Base-by-base conservation (phyloP, 106 monocot genomes). In the Acanthochlamys bracteata region DNA sequence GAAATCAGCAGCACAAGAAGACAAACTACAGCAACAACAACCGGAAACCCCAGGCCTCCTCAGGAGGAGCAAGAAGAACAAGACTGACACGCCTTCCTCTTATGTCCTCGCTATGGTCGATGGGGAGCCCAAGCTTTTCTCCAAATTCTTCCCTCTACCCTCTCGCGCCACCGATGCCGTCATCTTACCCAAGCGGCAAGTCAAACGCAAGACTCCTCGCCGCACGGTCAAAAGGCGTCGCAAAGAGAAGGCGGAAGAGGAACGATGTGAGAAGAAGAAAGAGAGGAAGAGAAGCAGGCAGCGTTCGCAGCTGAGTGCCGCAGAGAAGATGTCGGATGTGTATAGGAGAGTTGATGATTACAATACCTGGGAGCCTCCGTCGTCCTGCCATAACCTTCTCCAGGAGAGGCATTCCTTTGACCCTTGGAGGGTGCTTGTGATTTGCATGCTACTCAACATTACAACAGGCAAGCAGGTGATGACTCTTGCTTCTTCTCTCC, bases 351-450 rank as follows among this genome's bases (percentile, higher is more conserved):
- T 84, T 15, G 21, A 22, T 0, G 55, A n/a, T 1, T 54, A 59
- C 12, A 63, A 55, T 24, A 45, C 6, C 0, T 84, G 75, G 69
- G 58, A 20, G 19, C 69, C 84, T 47, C 79, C 84, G 7, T 24
- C 41, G 3, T 84, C 84, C 24, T 57, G 62, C 61, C 71, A 70
- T 45, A 41, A 40, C 7, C 62, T 84, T 7, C 59, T 84, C 20
- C 84, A 84, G 42, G 79, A 84, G 65, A 20, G 42, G 7, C 84
- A 80, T 41, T 59, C 60, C 11, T 73, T 66, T 46, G 84, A 84
- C 39, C 84, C 76, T 22, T 84, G 84, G 84, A 84, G 84, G 73
- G 84, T 84, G 0, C 49, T 84, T 24, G 54, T 84, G 7, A 80
- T 84, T 45, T 84, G 79, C 66, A 76, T 80, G 55, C 55, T 84